A percentile compares a stretch with the other conserved stretches of the same genome.
phyloP scores from a whole-genome alignment of 2,329 filamentous ascomycete species.

The Xylariaceae sp. region DNA sequence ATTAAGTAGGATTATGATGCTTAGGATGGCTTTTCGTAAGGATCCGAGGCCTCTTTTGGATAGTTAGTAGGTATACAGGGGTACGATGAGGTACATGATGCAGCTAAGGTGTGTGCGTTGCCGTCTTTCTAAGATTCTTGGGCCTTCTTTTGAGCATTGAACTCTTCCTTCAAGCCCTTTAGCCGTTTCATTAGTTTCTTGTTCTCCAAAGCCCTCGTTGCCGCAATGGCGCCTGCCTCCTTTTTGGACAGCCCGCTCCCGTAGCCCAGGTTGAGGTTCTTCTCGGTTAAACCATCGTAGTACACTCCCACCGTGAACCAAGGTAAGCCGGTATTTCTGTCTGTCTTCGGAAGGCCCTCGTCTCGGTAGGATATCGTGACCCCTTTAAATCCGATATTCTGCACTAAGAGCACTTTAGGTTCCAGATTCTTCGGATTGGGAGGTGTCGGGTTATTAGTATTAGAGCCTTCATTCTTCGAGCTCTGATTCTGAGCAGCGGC shows the following conservation, averaged over 20 bases:
- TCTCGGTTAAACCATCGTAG: constrained; percentile 64
- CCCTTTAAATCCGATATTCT: constrained; percentile 50
- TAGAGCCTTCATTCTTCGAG: constrained; percentile 3
- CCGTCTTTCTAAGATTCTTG: not conserved
- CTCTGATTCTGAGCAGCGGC: constrained; percentile 3
- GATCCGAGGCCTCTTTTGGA: not conserved
- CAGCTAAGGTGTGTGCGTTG: not conserved
- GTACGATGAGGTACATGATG: not conserved
- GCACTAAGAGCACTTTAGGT: constrained; percentile 51
- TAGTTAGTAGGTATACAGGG: not conserved
- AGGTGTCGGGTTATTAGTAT: constrained; percentile 11
- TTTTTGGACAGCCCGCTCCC: constrained; percentile 63
- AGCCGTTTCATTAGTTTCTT: constrained; percentile 56
- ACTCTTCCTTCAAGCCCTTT: constrained; percentile 43
- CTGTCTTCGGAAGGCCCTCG: constrained; percentile 47
- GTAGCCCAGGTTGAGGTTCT: constrained; percentile 54
- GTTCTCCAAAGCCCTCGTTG: constrained; percentile 57
- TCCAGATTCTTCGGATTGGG: constrained; percentile 13
- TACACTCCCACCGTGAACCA: constrained; percentile 60
- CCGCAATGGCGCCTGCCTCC: constrained; percentile 64
- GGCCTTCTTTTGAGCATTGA: constrained; percentile 25
- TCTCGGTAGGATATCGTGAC: constrained; percentile 59
- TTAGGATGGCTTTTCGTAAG: not conserved
- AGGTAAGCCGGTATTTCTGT: constrained; percentile 49
- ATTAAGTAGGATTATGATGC: not conserved